These are phyloP conservation scores for Erucastrum elatum DNA, from an alignment of 345 rosid species.

Conservation along the genomic window DNA sequence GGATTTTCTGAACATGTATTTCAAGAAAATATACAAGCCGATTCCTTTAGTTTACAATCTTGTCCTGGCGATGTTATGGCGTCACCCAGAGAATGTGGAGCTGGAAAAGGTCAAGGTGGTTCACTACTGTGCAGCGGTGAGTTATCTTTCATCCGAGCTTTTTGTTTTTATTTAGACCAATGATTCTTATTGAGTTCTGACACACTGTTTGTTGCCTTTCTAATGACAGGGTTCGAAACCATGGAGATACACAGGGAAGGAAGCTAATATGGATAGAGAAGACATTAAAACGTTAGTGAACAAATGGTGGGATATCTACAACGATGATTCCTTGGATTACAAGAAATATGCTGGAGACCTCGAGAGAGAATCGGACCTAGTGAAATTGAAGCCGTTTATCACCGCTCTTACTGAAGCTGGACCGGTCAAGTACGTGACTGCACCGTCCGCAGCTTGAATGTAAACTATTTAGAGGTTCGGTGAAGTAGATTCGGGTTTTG, in stretches of 20 bases:
- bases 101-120: conserved; percentile 71
- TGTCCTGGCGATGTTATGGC: conserved; percentile 88
- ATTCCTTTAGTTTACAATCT: conserved; percentile 68
- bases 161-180: background rate
- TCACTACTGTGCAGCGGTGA: conserved; percentile 85
- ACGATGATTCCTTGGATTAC: conserved; percentile 47
- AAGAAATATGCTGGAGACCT: conserved; percentile 22
- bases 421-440: conserved; percentile 49
- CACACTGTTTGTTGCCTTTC: background rate
- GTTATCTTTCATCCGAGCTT: background rate
- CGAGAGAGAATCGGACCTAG: conserved; percentile 10
- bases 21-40: conserved; percentile 66
- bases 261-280: conserved; percentile 76
- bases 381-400: conserved; percentile 48
- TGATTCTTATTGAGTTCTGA: background rate
- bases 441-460: conserved; percentile 79
- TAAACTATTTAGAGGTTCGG: background rate
- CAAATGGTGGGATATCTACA: conserved; percentile 70
- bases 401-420: conserved; percentile 63
- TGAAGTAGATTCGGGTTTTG: background rate
- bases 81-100: conserved; percentile 87
- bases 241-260: conserved; percentile 89
- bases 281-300: conserved; percentile 69
- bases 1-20: conserved; percentile 84
- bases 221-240: conserved; percentile 76